A percentile compares a stretch with the other conserved stretches of the same genome.
Evolutionary conservation across 768 basidiomycete genomes (phyloP).

Genomic region (Mycena polygramma): DNA sequence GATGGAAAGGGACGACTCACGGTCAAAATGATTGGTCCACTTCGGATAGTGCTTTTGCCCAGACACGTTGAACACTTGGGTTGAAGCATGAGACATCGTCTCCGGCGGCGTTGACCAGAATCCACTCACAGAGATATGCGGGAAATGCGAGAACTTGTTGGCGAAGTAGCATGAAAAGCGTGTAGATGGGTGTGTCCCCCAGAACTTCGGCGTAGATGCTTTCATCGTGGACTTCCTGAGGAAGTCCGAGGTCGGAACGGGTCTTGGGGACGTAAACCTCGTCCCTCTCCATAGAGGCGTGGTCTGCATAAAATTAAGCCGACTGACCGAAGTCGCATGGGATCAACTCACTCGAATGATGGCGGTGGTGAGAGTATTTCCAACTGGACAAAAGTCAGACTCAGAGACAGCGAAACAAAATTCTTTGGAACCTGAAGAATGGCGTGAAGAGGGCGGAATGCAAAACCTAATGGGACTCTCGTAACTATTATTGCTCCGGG

Average conservation of each 20-base stretch:
- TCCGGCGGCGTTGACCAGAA: constrained; percentile 1
- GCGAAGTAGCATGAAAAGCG: constrained; percentile 65
- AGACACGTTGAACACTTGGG: constrained; percentile 70
- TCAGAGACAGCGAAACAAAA: too few species aligned
- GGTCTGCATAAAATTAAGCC: constrained; percentile 45
- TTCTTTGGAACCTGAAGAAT: too few species aligned
- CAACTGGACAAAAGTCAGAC: too few species aligned
- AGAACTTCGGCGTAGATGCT: constrained; percentile 53
- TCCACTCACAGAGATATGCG: constrained; percentile 66
- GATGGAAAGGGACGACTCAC: constrained; percentile 50
- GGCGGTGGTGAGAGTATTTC: too few species aligned
- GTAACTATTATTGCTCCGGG: too few species aligned
- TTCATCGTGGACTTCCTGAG: constrained; percentile 20
- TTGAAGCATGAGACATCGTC: constrained; percentile 32
- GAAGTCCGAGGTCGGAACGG: constrained; percentile 52
- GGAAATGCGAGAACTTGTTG: constrained; percentile 73
- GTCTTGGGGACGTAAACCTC: constrained; percentile 57
- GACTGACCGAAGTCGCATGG: background rate
- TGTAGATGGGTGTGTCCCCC: constrained; percentile 73
- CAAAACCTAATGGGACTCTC: too few species aligned
- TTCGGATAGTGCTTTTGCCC: constrained; percentile 71
- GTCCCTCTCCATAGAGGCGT: constrained; percentile 44
- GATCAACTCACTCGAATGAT: too few species aligned
- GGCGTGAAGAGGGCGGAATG: too few species aligned
- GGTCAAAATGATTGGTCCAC: constrained; percentile 77